These are phyloP conservation scores for Cinnamomum chago DNA, from an alignment of 164 flowering plant genomes.

Conservation along the genomic window DNA sequence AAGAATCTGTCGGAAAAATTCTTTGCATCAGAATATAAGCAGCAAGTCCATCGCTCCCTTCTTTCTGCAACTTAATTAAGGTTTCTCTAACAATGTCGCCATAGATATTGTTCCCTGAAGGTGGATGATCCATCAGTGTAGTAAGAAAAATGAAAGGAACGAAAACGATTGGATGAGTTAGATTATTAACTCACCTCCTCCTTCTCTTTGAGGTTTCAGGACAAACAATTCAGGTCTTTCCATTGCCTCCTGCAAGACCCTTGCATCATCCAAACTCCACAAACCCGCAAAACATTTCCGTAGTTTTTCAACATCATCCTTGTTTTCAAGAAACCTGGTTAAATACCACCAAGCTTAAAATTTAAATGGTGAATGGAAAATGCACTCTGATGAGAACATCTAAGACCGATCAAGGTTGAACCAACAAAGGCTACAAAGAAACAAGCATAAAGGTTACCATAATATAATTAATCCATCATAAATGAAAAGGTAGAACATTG, in stretches of 20 bases:
- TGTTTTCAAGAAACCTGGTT: constrained; percentile 76
- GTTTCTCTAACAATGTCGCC: constrained; percentile 68
- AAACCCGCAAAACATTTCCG: constrained; percentile 92
- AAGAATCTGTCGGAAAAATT: constrained; percentile 60
- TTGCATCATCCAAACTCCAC: constrained; percentile 86
- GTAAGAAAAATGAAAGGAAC: background rate
- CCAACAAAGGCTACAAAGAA: background rate
- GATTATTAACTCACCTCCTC: constrained; percentile 63
- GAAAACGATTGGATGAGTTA: background rate
- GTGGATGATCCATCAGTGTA: background rate
- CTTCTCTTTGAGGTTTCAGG: constrained; percentile 98
- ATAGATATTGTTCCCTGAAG: constrained; percentile 85
- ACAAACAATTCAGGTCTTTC: constrained; percentile 76
- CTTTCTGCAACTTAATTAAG: constrained; percentile 55
- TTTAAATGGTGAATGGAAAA: background rate
- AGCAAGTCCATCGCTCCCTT: constrained; percentile 61
- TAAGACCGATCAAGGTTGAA: background rate
- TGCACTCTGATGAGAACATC: background rate
- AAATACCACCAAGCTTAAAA: background rate
- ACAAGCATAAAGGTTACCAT: background rate
- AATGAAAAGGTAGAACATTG: background rate
- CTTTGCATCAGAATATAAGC: constrained; percentile 97
- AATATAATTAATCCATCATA: background rate
- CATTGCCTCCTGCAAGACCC: constrained; percentile 55
- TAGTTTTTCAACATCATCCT: constrained; percentile 71